phyloP scores from a whole-genome alignment of 1,139 yeast genomes.

The Lodderomyces orthopsilosis region DNA sequence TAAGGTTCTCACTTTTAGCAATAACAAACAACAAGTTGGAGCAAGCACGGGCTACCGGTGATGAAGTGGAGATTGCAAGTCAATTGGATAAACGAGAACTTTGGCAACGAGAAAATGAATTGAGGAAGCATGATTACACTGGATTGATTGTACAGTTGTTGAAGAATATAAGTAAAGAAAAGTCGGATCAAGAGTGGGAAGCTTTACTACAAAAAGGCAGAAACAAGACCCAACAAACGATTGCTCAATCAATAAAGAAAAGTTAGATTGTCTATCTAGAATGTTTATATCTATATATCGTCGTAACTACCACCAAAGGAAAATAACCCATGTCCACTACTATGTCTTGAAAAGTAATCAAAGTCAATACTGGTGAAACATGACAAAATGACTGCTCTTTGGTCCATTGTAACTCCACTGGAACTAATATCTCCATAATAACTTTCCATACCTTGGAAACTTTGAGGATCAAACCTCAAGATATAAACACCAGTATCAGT shows the following conservation, averaged over 20 bases:
- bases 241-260: slow-evolving; percentile 10
- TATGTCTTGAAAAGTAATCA: slow-evolving; percentile 90
- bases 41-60: slow-evolving; percentile 35
- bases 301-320: slow-evolving; percentile 35
- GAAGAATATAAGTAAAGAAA: slow-evolving; percentile 34
- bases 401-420: slow-evolving; percentile 52
- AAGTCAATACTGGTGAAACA: slow-evolving; percentile 91
- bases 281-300: slow-evolving; percentile 8
- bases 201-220: slow-evolving; percentile 32
- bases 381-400: slow-evolving; percentile 81
- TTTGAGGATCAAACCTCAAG: slow-evolving; percentile 73
- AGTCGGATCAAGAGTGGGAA: slow-evolving; percentile 47
- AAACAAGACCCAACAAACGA: slow-evolving; percentile 16
- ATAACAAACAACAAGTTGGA: slow-evolving; percentile 52
- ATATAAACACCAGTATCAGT: slow-evolving; percentile 95
- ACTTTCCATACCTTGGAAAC: slow-evolving; percentile 48
- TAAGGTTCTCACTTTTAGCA: slow-evolving; percentile 60
- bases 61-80: slow-evolving; percentile 24
- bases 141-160: slow-evolving; percentile 50
- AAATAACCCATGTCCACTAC: slow-evolving; percentile 49
- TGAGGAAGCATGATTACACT: slow-evolving; percentile 56
- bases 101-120: slow-evolving; percentile 41
- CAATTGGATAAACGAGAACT: slow-evolving; percentile 35
- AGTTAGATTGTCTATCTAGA: slow-evolving; percentile 1
- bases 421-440: slow-evolving; percentile 9